Evolutionary conservation across 1,284 basidiomycete species (phyloP), one percentile per base, ranked within the genome.

Genomic region (Takashimella tepidaria): DNA sequence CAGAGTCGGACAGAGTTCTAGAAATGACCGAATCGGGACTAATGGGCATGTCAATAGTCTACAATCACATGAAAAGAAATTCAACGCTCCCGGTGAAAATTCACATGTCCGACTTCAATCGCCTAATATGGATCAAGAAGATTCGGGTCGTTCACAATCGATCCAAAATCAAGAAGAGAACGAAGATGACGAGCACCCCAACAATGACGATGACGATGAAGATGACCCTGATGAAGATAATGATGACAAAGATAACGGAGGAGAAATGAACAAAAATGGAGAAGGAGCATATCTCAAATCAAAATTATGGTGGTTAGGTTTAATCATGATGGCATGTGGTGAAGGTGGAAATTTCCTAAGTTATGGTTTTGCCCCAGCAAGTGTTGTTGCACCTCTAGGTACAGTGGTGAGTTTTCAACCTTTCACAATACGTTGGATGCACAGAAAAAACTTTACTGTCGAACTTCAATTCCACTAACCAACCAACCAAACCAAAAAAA

Each of bases 381-480:
- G 87, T 20, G 79, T 97, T 12, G 92, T 98, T n/a, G 93, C 95
- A 1, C 95, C 93, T 19, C 80, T 98, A 5, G 92, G 93, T 26
- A 93, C 90, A 26, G 90, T 92, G 64, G 73, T 70, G 51, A 77
- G 85, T 78, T 6, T 22, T 25, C 20, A 37, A 37, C 4, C 25
- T 46, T n/a, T n/a, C n/a, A n/a, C n/a, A n/a, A n/a, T n/a, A n/a
- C n/a, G n/a, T n/a, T n/a, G n/a, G n/a, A n/a, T n/a, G n/a, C n/a
- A n/a, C n/a, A n/a, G n/a, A n/a, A n/a, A n/a, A n/a, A n/a, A n/a
- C n/a, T n/a, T n/a, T n/a, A n/a, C n/a, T n/a, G n/a, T n/a, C n/a
- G n/a, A n/a, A n/a, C n/a, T n/a, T n/a, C n/a, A n/a, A n/a, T n/a
- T n/a, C n/a, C n/a, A n/a, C n/a, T n/a, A n/a, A n/a, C n/a, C n/a